Evolutionary conservation across 2,329 filamentous ascomycete species (phyloP), one percentile per base, ranked within the genome.

Genomic region (Penicillium sp.): DNA sequence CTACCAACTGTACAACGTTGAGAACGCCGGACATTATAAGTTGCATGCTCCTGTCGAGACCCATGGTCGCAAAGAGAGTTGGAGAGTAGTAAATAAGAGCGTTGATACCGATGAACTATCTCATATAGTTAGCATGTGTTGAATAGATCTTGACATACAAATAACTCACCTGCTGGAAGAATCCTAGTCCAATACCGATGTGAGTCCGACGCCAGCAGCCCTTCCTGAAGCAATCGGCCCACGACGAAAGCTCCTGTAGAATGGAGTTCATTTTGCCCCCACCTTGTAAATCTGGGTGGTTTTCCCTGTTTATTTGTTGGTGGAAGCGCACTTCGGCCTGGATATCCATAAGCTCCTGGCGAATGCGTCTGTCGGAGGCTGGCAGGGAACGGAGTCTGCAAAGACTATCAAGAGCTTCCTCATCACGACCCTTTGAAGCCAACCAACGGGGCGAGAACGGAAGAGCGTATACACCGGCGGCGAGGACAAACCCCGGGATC

Each of bases 81-180:
- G 84, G 83, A 25, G 83, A 83, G 69, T 86, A 87, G 72, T 86
- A 86, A 23, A 75, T 76, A 1, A 87, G 78, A 2, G 84, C 79
- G 58, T 83, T 84, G 67, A 84, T 81, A 0, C 80, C 81, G 6
- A 77, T 72, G 45, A 82, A 81, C 67, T 74, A 41, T 25, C 15
- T 29, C 45, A 54, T 1, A 43, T 62, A 36, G 31, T 65, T 50
- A 64, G 59, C 19, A 19, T 10, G 29, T n/a, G 15, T 34, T 1
- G 29, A 3, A 23, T 6, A n/a, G 11, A 6, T 5, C 16, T 9
- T 31, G 29, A 40, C 13, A 11, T 53, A 29, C 45, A 21, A 34
- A 53, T 27, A 43, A 55, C 62, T 52, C 23, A 75, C 71, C 63
- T 83, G 82, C 55, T 85, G 82, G 66, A 85, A 86, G 65, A 85